Base-by-base conservation (phyloP, 345 rosid genomes). In the Populus tremula region DNA sequence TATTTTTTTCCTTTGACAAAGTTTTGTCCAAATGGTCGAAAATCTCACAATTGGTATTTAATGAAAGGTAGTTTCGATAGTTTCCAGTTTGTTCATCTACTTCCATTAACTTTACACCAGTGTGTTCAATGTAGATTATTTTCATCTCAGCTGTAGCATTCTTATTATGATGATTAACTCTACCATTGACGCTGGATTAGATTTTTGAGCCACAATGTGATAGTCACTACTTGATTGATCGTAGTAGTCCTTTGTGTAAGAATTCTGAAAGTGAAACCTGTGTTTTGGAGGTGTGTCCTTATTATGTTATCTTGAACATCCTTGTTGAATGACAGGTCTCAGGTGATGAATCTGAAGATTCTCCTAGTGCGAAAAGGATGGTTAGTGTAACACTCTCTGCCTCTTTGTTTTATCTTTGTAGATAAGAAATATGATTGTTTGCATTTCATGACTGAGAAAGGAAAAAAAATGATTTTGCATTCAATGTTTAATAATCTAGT, bases 311-410 rank as follows among this genome's bases (percentile, higher is more conserved):
- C 71, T 35, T 53, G 64, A 63, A 59, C 74, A 27, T 76, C 68
- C 9, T 36, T 82, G 33, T 82, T 35, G 33, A 65, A 54, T 82
- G 75, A 74, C 93, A 94, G 96, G 85, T 71, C 59, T 69, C 82
- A 21, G 86, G 82, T 75, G 84, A 77, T 66, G 85, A 82, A 25
- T 31, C 43, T 69, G 84, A 84, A 49, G 80, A 75, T 67, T 84
- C 90, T 47, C 88, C 94, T 41, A 75, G 76, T 69, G 81, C 78
- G 67, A 95, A 95, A 82, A 92, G 85, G 87, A 79, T 92, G 93
- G 99, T 92, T 63, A 69, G 76, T 18, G 45, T 11, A 12, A 35
- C 45, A 23, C 38, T 61, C 59, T 43, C 64, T 74, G 29, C 38
- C 13, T 69, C 45, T 49, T 49, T 23, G 17, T 45, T 29, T 14